Base-by-base conservation (phyloP, 441 rosid genomes). In the Erysimum pusillum region DNA sequence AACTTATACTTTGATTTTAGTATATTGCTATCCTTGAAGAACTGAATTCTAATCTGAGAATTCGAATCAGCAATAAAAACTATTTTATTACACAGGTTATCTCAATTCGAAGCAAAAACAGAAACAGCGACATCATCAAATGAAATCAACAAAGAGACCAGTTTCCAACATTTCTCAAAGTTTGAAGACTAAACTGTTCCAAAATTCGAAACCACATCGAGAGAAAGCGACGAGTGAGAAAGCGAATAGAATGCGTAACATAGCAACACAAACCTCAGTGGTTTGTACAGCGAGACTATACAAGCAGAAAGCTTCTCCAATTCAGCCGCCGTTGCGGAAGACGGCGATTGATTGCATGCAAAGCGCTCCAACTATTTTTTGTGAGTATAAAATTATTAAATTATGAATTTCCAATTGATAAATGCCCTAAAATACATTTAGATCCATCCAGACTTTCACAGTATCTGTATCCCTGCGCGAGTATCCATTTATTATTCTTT, bases 301-400 rank as follows among this genome's bases (percentile, higher is more conserved):
- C 39, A 34, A 48, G n/a, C 44, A 38, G 76, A 63, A 72, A 72
- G 63, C n/a, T 63, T 73, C 69, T 39, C 5, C 45, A 41, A 42
- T 15, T 53, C 12, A 63, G 63, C n/a, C 54, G 69, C 52, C 44
- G 56, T 28, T 28, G 25, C 56, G 12, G 76, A 73, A 64, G 64
- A 69, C 74, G 39, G 63, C 31, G 69, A 18, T 18, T 12, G 56
- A 53, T 36, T 34, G 59, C 70, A 66, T 66, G 70, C 59, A 66
- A 39, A 34, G 69, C 31, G 39, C 3, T 22, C 25, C 5, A 42
- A 2, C n/a, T n/a, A n/a, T n/a, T n/a, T n/a, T n/a, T n/a, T n/a
- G n/a, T n/a, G n/a, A n/a, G n/a, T n/a, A n/a, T n/a, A n/a, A n/a
- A n/a, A n/a, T n/a, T n/a, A n/a, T n/a, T n/a, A n/a, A n/a, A n/a